Evolutionary conservation across 257 asterid genomes (phyloP), one percentile per base, ranked within the genome.

Genomic region (Penstemon eatonii): DNA sequence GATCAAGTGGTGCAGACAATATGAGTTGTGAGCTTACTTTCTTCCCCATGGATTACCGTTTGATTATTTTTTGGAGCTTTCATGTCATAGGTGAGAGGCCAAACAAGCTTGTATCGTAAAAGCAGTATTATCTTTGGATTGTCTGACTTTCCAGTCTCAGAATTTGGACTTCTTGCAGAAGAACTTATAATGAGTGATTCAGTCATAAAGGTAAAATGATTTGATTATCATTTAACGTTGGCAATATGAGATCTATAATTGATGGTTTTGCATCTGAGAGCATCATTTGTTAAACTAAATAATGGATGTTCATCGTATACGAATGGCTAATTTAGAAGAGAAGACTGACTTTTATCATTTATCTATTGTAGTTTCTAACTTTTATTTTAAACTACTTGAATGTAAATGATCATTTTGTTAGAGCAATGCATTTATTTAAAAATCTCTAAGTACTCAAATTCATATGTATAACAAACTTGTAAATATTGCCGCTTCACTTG

Each of bases 101-200:
- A 92, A 83, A 92, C 90, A 77, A 87, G 98, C 83, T 75, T 92
- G 76, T 89, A 83, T 72, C 54, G 78, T 74, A 81, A 91, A 78
- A 85, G 97, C 89, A 83, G 93, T 87, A 88, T 92, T 51, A 78
- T 87, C 73, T 92, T 92, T 73, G 98, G 98, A 39, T 77, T 92
- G 87, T 79, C 96, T n/a, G 78, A 82, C 19, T 85, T 25, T 80
- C 98, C 97, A 52, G 87, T 90, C 76, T 92, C 98, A 50, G 98
- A 92, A 80, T 92, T 92, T 80, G 98, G 90, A 86, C 91, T 92
- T 67, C 91, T 90, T 57, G 98, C 98, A 1, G 98, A 92, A 79
- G 98, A 92, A 82, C 97, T 92, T 68, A 85, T 92, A 72, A 92
- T 92, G 88, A 92, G 98, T 71, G 87, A 83, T 78, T 92, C 98